These are phyloP conservation scores for Coemansia nantahalensis DNA, from an alignment of 192 early-diverging fungal species.

Conservation along the genomic window DNA sequence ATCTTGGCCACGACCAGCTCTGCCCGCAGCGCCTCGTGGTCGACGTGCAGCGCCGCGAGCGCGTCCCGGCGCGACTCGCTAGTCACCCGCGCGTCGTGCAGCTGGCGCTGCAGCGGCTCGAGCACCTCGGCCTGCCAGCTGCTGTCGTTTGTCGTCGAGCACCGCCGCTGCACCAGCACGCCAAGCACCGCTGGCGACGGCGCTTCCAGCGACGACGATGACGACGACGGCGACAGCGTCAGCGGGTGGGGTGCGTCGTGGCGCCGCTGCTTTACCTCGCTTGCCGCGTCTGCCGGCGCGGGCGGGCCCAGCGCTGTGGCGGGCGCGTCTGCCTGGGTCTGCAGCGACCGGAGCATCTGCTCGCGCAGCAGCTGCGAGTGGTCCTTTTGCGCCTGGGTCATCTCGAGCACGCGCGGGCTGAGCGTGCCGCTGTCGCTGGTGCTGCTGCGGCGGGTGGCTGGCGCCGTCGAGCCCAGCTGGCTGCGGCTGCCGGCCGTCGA, in stretches of 20 bases:
- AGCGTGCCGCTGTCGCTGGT: neutral
- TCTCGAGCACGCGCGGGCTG: conserved; percentile 35
- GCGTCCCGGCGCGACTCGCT: conserved; percentile 44
- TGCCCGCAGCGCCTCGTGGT: conserved; percentile 26
- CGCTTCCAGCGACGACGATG: neutral
- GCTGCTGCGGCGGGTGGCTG: neutral
- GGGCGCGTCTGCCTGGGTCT: conserved; percentile 27
- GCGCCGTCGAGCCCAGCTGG: neutral
- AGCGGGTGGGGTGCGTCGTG: neutral
- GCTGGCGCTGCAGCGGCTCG: conserved; percentile 44
- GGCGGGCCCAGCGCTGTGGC: conserved; percentile 17
- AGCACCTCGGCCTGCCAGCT: conserved; percentile 43
- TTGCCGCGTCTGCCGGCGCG: neutral
- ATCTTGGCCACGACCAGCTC: conserved; percentile 38
- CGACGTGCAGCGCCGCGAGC: conserved; percentile 33
- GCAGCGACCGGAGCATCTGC: conserved; percentile 36
- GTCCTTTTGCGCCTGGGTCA: conserved; percentile 26
- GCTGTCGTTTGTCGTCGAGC: conserved; percentile 10
- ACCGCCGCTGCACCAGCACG: too few species aligned
- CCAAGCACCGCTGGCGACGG: neutral
- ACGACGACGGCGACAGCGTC: neutral
- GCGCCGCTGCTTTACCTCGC: conserved; percentile 2
- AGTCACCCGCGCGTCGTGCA: conserved; percentile 42
- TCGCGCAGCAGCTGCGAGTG: conserved; percentile 42
- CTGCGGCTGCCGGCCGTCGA: neutral